Percentiles rank a stretch among this genome's conserved stretches.
Evolutionary conservation across 2,329 filamentous ascomycete genomes (phyloP).

Genomic region (Fusarium tjaetaba): DNA sequence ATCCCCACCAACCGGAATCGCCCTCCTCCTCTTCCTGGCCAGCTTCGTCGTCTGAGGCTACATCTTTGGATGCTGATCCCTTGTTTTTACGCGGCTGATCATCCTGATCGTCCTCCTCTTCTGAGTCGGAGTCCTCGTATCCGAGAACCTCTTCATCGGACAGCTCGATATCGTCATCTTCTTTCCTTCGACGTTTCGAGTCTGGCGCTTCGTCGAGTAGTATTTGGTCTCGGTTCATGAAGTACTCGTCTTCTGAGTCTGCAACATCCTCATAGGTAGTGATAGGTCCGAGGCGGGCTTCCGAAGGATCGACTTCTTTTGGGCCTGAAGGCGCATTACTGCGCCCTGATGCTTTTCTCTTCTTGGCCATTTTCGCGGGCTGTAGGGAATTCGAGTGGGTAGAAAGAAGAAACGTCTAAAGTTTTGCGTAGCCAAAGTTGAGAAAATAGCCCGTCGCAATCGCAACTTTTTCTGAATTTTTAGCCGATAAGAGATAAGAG

Average conservation of each 20-base stretch:
- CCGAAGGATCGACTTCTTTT: slow-evolving; percentile 63
- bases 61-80: slow-evolving; percentile 46
- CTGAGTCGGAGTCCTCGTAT: slow-evolving; percentile 56
- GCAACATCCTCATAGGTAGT: slow-evolving; percentile 84
- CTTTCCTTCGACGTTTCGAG: slow-evolving; percentile 79
- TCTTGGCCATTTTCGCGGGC: slow-evolving; percentile 66
- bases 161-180: slow-evolving; percentile 73
- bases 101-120: slow-evolving; percentile 59
- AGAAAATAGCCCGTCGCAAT: slow-evolving; percentile 13
- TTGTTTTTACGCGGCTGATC: slow-evolving; percentile 47
- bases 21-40: slow-evolving; percentile 61
- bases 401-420: background rate
- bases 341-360: slow-evolving; percentile 74
- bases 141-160: slow-evolving; percentile 72
- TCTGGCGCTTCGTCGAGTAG: slow-evolving; percentile 83
- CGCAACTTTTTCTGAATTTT: slow-evolving; percentile 37
- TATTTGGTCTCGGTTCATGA: slow-evolving; percentile 85
- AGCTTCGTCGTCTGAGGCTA: slow-evolving; percentile 64
- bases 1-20: slow-evolving; percentile 82
- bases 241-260: slow-evolving; percentile 94
- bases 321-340: slow-evolving; percentile 59
- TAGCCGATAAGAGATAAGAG: slow-evolving; percentile 34
- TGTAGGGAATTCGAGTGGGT: background rate
- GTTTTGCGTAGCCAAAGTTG: background rate
- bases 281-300: slow-evolving; percentile 70